A percentile compares a stretch with the other conserved stretches of the same genome.
Conservation (phyloP, 805 yeast genomes). For the Wickerhamomyces queroliae region DNA sequence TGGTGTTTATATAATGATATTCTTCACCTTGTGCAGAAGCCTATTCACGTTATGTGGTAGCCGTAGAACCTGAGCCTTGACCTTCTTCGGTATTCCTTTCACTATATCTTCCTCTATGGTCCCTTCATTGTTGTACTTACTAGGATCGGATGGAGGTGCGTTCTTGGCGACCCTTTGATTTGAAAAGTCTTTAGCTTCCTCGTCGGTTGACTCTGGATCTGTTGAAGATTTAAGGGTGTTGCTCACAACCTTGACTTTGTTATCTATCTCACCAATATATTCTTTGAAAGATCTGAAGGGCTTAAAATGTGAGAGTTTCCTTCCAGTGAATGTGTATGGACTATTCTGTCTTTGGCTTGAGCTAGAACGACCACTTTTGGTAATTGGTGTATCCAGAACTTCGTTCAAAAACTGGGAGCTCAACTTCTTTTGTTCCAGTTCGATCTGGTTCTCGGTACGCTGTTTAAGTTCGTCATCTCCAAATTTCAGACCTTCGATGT, state of each 20-base stretch:
- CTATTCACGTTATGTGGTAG: not conserved
- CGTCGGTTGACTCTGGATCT: not conserved
- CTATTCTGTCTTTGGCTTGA: constrained; percentile 13
- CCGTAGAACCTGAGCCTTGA: not conserved
- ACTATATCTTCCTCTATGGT: not conserved
- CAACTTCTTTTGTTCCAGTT: not conserved
- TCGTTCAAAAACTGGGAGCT: constrained; percentile 1
- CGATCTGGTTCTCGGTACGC: not conserved
- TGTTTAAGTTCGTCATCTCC: not conserved
- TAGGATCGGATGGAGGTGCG: constrained; percentile 18
- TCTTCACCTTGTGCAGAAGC: not conserved
- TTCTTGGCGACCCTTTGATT: constrained; percentile 11
- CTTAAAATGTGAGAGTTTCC: constrained; percentile 2
- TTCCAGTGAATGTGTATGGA: constrained; percentile 10
- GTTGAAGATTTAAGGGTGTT: not conserved
- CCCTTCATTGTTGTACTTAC: not conserved
- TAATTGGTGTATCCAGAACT: not conserved
- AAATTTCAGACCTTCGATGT: not conserved
- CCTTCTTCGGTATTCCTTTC: not conserved
- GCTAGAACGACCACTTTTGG: not conserved
- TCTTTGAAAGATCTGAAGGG: constrained; percentile 11
- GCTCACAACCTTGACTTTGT: constrained; percentile 13
- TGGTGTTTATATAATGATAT: not conserved
- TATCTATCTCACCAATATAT: constrained; percentile 4
- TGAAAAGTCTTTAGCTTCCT: not conserved